phyloP scores from a whole-genome alignment of 495 filamentous ascomycete species.

The Tuber indicum region DNA sequence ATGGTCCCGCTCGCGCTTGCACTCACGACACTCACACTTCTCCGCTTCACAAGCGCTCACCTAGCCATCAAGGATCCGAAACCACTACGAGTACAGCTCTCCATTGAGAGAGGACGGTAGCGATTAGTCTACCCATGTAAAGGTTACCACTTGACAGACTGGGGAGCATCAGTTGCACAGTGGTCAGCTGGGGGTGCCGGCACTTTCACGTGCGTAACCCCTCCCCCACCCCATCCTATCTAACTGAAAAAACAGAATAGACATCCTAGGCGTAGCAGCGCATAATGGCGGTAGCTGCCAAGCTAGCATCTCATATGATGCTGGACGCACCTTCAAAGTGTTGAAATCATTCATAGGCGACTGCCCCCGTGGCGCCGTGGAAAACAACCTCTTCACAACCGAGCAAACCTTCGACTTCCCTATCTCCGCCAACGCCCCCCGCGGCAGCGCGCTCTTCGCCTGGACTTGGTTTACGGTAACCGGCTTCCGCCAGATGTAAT shows the following conservation, averaged over 20 bases:
- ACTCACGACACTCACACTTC: slow-evolving; percentile 11
- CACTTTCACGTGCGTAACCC: slow-evolving; percentile 21
- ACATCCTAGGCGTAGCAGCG: slow-evolving; percentile 48
- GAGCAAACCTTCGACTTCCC: slow-evolving; percentile 54
- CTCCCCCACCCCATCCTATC: neutral
- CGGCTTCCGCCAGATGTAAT: slow-evolving; percentile 35
- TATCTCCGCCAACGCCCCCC: slow-evolving; percentile 56
- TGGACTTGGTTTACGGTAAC: slow-evolving; percentile 47
- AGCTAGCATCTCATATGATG: slow-evolving; percentile 57
- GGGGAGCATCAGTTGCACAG: slow-evolving; percentile 24
- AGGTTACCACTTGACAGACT: slow-evolving; percentile 51
- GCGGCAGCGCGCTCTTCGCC: slow-evolving; percentile 54
- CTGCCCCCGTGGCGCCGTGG: slow-evolving; percentile 48
- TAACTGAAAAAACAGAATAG: slow-evolving; percentile 23
- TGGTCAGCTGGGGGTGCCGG: slow-evolving; percentile 27
- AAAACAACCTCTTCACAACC: slow-evolving; percentile 29
- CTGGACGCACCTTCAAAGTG: slow-evolving; percentile 55
- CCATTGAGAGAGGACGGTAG: slow-evolving; percentile 51
- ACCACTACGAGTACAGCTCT: slow-evolving; percentile 35
- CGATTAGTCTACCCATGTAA: slow-evolving; percentile 63
- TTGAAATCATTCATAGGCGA: slow-evolving; percentile 60
- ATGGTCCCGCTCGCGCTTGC: neutral
- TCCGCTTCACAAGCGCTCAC: slow-evolving; percentile 13
- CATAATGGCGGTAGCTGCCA: slow-evolving; percentile 64
- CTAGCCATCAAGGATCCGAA: slow-evolving; percentile 27